A percentile compares a stretch with the other conserved stretches of the same genome.
Conservation (phyloP, 768 basidiomycete species). For the Daedalea quercina region DNA sequence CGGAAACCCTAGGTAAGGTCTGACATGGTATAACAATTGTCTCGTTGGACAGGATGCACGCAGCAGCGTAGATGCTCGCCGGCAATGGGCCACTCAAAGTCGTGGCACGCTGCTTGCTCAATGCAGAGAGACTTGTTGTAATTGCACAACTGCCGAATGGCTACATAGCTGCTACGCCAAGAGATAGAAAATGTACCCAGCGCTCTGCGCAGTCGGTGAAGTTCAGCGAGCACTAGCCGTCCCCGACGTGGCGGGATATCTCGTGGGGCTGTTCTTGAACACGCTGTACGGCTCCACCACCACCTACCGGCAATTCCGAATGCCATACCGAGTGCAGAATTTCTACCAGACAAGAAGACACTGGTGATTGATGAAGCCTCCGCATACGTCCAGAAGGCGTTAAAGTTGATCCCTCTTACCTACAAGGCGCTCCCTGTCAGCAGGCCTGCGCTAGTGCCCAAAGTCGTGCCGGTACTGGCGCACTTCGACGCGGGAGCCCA, state of each 20-base stretch:
- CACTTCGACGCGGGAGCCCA: not conserved
- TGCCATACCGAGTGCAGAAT: not conserved
- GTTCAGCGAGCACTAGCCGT: no score
- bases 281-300: not conserved
- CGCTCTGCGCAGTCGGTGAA: no score
- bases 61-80: constrained; percentile 5
- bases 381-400: not conserved
- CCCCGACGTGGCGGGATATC: no score
- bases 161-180: no score
- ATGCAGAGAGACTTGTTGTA: no score
- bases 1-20: no score
- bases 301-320: not conserved
- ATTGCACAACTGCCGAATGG: no score
- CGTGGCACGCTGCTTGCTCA: no score
- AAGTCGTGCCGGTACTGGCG: not conserved
- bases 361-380: constrained; percentile 1
- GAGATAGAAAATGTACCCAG: no score
- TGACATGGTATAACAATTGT: no score
- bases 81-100: no score
- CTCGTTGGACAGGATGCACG: not conserved
- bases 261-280: no score
- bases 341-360: not conserved
- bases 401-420: not conserved
- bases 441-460: not conserved
- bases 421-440: not conserved